A percentile compares a stretch with the other conserved stretches of the same genome.
Conservation (phyloP, 2,329 filamentous ascomycete species). For the Monilinia vaccinii-corymbosi region DNA sequence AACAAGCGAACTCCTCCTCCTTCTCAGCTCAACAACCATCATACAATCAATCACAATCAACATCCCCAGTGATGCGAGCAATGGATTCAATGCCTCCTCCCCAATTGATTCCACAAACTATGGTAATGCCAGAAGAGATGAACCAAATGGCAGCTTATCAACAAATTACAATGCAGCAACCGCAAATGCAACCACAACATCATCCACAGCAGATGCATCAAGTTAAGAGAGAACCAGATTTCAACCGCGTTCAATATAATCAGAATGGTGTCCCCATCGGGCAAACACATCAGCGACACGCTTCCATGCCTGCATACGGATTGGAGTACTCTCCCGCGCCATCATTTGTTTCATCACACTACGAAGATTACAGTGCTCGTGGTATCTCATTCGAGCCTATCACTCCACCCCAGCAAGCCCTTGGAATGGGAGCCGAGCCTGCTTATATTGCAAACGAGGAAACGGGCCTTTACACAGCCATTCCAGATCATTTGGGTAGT, state of each 20-base stretch:
- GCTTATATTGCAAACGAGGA: constrained; percentile 98
- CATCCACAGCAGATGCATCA: constrained; percentile 58
- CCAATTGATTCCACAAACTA: constrained; percentile 61
- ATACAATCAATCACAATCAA: constrained; percentile 51
- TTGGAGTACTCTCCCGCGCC: constrained; percentile 97
- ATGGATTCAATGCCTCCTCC: constrained; percentile 93
- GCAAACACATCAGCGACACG: constrained; percentile 81
- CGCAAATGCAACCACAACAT: constrained; percentile 26
- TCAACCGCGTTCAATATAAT: constrained; percentile 75
- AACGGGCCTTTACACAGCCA: constrained; percentile 88
- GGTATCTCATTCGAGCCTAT: constrained; percentile 95
- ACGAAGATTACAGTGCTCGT: constrained; percentile 94
- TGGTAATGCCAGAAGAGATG: constrained; percentile 50
- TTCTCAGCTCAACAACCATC: constrained; percentile 70
- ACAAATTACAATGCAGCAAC: constrained; percentile 58
- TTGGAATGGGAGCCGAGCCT: constrained; percentile 75
- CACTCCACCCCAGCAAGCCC: constrained; percentile 84
- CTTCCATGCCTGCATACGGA: constrained; percentile 92
- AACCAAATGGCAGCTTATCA: constrained; percentile 58
- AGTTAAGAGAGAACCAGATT: constrained; percentile 86
- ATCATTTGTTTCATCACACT: constrained; percentile 97
- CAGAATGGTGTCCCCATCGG: constrained; percentile 80
- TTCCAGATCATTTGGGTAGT: constrained; percentile 71
- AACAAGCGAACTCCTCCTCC: constrained; percentile 96
- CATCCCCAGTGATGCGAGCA: constrained; percentile 80